Conservation (phyloP, 2,329 filamentous ascomycete species). For the Akanthomyces muscarius region DNA sequence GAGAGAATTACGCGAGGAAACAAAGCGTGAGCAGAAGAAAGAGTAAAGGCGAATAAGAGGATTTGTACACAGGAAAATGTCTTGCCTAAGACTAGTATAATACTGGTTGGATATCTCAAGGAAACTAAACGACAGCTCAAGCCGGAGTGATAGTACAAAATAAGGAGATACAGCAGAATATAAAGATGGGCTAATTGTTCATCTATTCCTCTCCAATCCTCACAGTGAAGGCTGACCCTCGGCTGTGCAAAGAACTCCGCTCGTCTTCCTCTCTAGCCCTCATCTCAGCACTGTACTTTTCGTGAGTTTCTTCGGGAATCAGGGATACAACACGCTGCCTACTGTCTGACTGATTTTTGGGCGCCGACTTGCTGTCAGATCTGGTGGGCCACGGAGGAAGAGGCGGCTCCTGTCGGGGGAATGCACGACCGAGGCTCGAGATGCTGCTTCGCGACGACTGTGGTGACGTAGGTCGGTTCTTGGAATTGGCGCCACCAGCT, state of each 20-base stretch:
- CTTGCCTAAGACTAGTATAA: neutral
- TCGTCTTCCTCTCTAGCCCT: constrained; percentile 15
- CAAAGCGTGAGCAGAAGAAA: constrained; percentile 20
- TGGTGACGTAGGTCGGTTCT: neutral
- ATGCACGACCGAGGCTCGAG: neutral
- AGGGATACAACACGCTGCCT: constrained; percentile 18
- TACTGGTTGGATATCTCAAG: constrained; percentile 5
- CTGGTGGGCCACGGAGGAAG: constrained; percentile 17
- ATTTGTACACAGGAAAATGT: neutral
- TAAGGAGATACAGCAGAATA: neutral
- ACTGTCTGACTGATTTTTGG: constrained; percentile 4
- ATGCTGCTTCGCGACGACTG: neutral
- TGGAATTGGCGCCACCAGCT: neutral
- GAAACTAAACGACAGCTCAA: constrained; percentile 3
- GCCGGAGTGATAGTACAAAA: neutral
- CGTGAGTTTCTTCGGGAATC: constrained; percentile 17
- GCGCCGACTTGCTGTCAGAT: neutral
- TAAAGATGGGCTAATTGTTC: neutral
- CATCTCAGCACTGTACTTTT: neutral
- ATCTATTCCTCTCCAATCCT: constrained; percentile 16
- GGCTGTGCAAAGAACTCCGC: constrained; percentile 18
- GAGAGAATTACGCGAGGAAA: constrained; percentile 27
- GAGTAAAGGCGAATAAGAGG: neutral
- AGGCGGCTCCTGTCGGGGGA: constrained; percentile 12
- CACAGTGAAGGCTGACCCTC: constrained; percentile 21